These are phyloP conservation scores for Arachis stenosperma DNA, from an alignment of 306 rosid species.

Conservation along the genomic window DNA sequence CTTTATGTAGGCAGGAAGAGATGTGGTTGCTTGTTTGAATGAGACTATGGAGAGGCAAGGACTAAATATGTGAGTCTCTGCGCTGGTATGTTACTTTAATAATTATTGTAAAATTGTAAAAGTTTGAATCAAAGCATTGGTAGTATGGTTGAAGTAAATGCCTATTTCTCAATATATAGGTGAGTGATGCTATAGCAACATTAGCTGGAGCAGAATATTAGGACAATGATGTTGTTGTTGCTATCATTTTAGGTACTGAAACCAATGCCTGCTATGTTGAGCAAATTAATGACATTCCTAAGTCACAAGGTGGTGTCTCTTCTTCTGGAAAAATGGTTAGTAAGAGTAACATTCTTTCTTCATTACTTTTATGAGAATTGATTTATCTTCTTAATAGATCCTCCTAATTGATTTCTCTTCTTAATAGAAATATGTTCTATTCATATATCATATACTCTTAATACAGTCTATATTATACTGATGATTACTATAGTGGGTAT, in stretches of 20 bases:
- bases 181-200: constrained; percentile 86
- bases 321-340: constrained; percentile 77
- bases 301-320: constrained; percentile 57
- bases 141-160: constrained; percentile 25
- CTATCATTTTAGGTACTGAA: constrained; percentile 95
- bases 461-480: no score
- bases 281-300: constrained; percentile 66
- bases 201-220: constrained; percentile 93
- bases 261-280: constrained; percentile 95
- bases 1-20: no score
- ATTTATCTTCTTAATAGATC: no score
- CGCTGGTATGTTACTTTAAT: no score
- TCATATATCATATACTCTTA: no score
- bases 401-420: no score
- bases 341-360: background rate
- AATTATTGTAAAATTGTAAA: background rate
- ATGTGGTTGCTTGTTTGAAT: no score
- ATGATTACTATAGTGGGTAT: no score
- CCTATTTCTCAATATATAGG: constrained; percentile 47
- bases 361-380: constrained; percentile 1
- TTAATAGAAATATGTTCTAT: no score
- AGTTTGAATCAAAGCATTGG: background rate
- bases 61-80: no score
- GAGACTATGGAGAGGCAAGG: no score
- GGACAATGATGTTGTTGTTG: constrained; percentile 82